Percentiles rank a stretch among this genome's conserved stretches.
phyloP scores from a whole-genome alignment of 257 asterid species.

The Gynochthodes officinalis region DNA sequence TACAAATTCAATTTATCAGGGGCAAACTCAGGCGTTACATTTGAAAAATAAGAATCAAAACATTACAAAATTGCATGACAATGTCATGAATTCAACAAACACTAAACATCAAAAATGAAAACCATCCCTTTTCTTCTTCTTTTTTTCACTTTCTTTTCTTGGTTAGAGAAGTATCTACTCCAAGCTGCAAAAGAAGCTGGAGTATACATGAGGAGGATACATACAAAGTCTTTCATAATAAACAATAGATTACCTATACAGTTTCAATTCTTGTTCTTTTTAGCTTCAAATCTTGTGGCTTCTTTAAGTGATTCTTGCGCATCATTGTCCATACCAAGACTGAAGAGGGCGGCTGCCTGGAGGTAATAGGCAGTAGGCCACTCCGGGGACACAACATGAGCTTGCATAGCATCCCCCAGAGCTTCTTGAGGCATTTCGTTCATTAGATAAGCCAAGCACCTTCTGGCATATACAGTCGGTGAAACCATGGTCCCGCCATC shows the following conservation, averaged over 20 bases:
- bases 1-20: neutral
- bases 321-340: constrained; percentile 42
- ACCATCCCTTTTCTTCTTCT: neutral
- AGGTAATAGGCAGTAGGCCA: constrained; percentile 49
- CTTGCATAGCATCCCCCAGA: constrained; percentile 43
- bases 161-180: neutral
- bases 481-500: constrained; percentile 92
- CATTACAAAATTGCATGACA: constrained; percentile 16
- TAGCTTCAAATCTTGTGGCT: constrained; percentile 39
- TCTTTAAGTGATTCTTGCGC: constrained; percentile 48
- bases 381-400: constrained; percentile 39
- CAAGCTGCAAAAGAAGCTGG: constrained; percentile 8
- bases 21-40: neutral
- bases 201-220: neutral
- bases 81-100: constrained; percentile 4
- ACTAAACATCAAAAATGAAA: neutral
- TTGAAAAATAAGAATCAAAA: neutral
- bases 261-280: constrained; percentile 29
- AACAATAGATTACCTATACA: neutral
- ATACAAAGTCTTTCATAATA: constrained; percentile 7
- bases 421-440: constrained; percentile 39
- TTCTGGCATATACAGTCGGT: constrained; percentile 72
- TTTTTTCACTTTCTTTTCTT: neutral
- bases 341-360: constrained; percentile 42
- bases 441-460: constrained; percentile 56